Conservation (phyloP, 148 eudicot genomes). For the Chenopodium berlandieri region DNA sequence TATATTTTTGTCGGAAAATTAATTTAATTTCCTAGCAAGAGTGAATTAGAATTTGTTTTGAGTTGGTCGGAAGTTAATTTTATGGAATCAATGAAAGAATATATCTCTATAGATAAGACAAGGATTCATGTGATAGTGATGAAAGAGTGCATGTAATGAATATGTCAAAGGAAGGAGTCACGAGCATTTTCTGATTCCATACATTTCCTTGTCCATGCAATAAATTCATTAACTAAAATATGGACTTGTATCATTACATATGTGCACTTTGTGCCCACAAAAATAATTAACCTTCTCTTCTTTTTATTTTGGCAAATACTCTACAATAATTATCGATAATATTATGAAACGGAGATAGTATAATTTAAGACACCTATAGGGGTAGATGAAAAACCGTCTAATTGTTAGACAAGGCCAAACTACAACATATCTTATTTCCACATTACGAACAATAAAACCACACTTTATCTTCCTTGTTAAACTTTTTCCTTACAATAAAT, state of each 20-base stretch:
- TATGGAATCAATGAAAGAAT: not conserved
- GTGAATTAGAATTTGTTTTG: not conserved
- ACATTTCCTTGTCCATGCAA: not conserved
- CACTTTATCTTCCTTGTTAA: not conserved
- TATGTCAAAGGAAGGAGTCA: not conserved
- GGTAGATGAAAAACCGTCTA: not conserved
- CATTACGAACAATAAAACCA: conserved; percentile 1
- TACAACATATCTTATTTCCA: not conserved
- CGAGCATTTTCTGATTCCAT: conserved; percentile 6
- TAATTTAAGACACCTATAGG: no score
- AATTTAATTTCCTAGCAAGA: not conserved
- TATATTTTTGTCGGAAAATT: no score
- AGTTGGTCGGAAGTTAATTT: not conserved
- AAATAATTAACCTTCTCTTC: no score
- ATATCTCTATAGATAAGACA: not conserved
- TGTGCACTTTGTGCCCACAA: no score
- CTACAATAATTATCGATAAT: no score
- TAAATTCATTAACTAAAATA: not conserved
- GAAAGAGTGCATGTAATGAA: conserved; percentile 6
- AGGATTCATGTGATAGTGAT: conserved; percentile 8
- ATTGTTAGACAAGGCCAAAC: not conserved
- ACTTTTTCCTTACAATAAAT: not conserved
- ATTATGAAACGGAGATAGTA: no score
- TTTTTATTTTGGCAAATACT: no score
- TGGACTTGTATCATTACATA: not conserved